Base-by-base conservation (phyloP, 768 basidiomycete genomes). In the Tricholoma saponaceum region DNA sequence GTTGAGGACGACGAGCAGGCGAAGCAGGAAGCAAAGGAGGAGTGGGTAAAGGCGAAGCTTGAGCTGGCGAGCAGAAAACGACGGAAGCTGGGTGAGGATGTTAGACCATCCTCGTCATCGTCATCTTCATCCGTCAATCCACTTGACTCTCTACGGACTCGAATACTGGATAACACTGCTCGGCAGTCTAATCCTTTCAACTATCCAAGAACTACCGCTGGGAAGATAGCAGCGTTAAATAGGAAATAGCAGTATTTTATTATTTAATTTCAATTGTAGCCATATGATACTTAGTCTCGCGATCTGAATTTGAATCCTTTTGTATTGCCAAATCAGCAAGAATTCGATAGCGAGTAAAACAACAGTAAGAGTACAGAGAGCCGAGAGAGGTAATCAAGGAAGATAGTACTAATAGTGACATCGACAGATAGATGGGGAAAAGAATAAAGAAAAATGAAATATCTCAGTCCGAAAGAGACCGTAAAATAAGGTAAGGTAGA, bases 1-100 rank as follows among this genome's bases (percentile, higher is more conserved):
- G 72, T 89, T 3, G 83, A 79, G 55, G 87, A 87, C 43, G 84
- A 87, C 52, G 81, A 81, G n/a, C 79, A 80, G 53, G 76, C 78
- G 14, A 78, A 75, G 58, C 72, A 80, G 33, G 81, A 83, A 54
- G 92, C 90, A 13, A 84, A 82, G 56, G 76, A 80, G 55, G 77
- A 83, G 63, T 89, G 90, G 87, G 69, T 71, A 54, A 76, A 68
- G 67, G 83, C 77, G 32, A 77, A 81, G 64, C 71, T 72, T 55
- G 81, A 83, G 32, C 64, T 82, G 33, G 74, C 72, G 33, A 72
- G 68, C 51, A 67, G 66, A 13, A 86, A 86, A 67, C 77, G 79
- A 52, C 79, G 80, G 53, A 82, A 74, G 61, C 57, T 80, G 6
- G 67, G 65, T 25, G 61, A 71, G 13, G 70, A 69, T 28, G 55